Evolutionary conservation across 768 basidiomycete species (phyloP).

Genomic region (Leucosporidium creatinivorum): DNA sequence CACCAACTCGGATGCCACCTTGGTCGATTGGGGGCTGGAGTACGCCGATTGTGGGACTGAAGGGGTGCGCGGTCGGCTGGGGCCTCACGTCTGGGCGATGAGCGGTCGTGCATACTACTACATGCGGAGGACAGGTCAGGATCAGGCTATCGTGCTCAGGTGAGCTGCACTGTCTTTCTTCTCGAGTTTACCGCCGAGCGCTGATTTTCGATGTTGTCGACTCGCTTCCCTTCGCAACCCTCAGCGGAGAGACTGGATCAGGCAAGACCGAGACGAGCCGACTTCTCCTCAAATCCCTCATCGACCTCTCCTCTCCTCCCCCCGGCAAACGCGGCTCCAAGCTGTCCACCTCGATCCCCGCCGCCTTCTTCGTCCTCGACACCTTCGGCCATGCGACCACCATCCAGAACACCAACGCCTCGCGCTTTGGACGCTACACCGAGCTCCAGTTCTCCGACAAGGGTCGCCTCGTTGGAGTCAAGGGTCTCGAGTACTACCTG

Average conservation of each 20-base stretch:
- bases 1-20: conserved; percentile 70
- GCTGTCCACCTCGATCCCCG: conserved; percentile 74
- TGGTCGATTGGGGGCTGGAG: conserved; percentile 79
- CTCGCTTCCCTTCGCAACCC: neutral
- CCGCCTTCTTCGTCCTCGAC: conserved; percentile 91
- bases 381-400: conserved; percentile 82
- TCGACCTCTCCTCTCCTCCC: conserved; percentile 78
- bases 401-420: conserved; percentile 87
- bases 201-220: too few species aligned
- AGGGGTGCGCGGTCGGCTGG: conserved; percentile 46
- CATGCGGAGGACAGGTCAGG: conserved; percentile 86
- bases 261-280: conserved; percentile 89
- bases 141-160: conserved; percentile 83
- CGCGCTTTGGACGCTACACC: conserved; percentile 94
- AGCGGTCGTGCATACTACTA: conserved; percentile 91
- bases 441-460: conserved; percentile 94
- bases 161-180: conserved; percentile 44
- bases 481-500: conserved; percentile 94
- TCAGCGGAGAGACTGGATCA: conserved; percentile 81
- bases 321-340: conserved; percentile 47
- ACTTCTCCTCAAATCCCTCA: conserved; percentile 80
- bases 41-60: conserved; percentile 60
- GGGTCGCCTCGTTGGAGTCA: conserved; percentile 77
- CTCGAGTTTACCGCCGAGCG: neutral
- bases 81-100: conserved; percentile 84